Conservation (phyloP, 352 stramenopile species). For the Pythium rishiriense region DNA sequence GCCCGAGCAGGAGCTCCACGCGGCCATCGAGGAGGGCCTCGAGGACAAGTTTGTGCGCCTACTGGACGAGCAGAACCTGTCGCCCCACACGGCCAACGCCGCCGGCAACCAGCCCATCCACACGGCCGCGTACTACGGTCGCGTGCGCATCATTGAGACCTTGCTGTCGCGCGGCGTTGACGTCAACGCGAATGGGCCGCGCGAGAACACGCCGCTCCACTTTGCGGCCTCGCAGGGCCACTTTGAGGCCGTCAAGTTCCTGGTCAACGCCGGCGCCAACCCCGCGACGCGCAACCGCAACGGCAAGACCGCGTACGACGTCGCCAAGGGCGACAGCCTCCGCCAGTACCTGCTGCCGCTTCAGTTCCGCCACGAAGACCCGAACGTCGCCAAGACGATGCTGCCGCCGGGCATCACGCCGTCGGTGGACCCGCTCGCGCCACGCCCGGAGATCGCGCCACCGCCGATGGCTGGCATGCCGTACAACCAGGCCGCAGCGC, state of each 20-base stretch:
- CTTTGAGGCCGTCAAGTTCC: conserved; percentile 69
- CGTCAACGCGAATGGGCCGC: conserved; percentile 62
- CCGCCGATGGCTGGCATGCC: conserved; percentile 56
- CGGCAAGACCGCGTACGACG: conserved; percentile 79
- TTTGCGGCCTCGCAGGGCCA: conserved; percentile 79
- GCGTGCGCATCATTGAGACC: conserved; percentile 71
- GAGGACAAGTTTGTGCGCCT: conserved; percentile 70
- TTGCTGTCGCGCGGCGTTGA: conserved; percentile 68
- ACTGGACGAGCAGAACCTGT: conserved; percentile 71
- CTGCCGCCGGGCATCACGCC: conserved; percentile 78
- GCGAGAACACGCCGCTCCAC: conserved; percentile 82
- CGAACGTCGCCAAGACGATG: conserved; percentile 50
- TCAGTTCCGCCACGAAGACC: conserved; percentile 88
- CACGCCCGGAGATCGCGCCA: conserved; percentile 61
- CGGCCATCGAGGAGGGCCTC: conserved; percentile 72
- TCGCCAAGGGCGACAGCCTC: conserved; percentile 83
- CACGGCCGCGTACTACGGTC: conserved; percentile 82
- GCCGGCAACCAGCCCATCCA: conserved; percentile 84
- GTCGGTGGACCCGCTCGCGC: conserved; percentile 63
- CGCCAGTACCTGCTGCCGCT: conserved; percentile 85
- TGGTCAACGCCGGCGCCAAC: conserved; percentile 74
- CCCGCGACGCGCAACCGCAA: conserved; percentile 78
- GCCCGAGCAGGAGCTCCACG: conserved; percentile 84
- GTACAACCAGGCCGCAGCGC: conserved; percentile 34
- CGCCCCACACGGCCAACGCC: conserved; percentile 66